These are phyloP conservation scores for Kodamaea arcana DNA, from an alignment of 1,139 yeast genomes.

Conservation along the genomic window DNA sequence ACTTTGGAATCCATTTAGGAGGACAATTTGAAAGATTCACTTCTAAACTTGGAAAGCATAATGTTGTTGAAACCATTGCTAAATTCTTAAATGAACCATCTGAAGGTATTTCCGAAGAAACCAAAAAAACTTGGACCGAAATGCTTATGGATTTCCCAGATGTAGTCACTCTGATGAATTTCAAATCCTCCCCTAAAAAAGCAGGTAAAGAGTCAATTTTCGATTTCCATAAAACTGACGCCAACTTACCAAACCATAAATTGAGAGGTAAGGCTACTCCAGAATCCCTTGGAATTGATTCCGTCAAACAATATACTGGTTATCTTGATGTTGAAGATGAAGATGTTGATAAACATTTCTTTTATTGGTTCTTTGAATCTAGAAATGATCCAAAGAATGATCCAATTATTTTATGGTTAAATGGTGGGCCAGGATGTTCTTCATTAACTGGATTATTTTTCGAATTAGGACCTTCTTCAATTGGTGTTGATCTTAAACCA, in stretches of 20 bases:
- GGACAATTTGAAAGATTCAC: slow-evolving; percentile 14
- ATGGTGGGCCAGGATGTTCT: slow-evolving; percentile 92
- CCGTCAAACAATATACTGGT: slow-evolving; percentile 80
- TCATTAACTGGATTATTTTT: slow-evolving; percentile 87
- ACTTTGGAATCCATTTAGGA: slow-evolving; percentile 13
- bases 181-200: slow-evolving; percentile 46
- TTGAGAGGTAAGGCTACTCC: slow-evolving; percentile 56
- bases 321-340: slow-evolving; percentile 79
- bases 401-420: slow-evolving; percentile 84
- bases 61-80: slow-evolving; percentile 29
- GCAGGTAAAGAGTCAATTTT: slow-evolving; percentile 33
- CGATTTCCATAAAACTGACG: slow-evolving; percentile 52
- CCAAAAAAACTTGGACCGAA: slow-evolving; percentile 56
- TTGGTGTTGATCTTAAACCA: slow-evolving; percentile 63
- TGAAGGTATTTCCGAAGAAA: slow-evolving; percentile 43
- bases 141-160: slow-evolving; percentile 57
- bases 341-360: slow-evolving; percentile 73
- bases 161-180: slow-evolving; percentile 43
- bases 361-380: slow-evolving; percentile 82
- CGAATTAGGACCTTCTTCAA: slow-evolving; percentile 83
- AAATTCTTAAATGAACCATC: slow-evolving; percentile 43
- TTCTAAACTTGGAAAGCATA: slow-evolving; percentile 16
- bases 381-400: slow-evolving; percentile 85
- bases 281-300: slow-evolving; percentile 65
- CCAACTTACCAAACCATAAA: slow-evolving; percentile 48